A percentile compares a stretch with the other conserved stretches of the same genome.
Evolutionary conservation across 331 rosid species (phyloP).

Genomic region (Acacia pycnantha): DNA sequence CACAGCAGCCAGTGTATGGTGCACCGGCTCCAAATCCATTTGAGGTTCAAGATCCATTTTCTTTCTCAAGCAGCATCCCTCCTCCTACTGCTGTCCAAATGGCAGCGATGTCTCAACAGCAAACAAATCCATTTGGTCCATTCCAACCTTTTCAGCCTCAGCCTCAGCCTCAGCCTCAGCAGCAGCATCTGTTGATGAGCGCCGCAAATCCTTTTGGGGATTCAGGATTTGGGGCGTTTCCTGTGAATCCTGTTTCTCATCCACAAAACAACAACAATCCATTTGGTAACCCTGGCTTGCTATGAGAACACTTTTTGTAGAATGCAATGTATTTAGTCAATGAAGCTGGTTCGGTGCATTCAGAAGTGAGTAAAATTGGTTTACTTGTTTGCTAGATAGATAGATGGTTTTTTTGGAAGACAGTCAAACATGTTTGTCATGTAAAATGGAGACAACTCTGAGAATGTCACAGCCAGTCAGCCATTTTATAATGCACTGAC

Average conservation of each 20-base stretch:
- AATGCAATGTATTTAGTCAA: slow-evolving; percentile 37
- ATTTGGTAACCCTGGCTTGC: slow-evolving; percentile 86
- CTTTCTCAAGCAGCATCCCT: slow-evolving; percentile 61
- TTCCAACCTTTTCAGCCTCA: slow-evolving; percentile 62
- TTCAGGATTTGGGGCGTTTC: slow-evolving; percentile 70
- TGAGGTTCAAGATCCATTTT: slow-evolving; percentile 89
- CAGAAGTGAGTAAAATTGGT: slow-evolving; percentile 41
- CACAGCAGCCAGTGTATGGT: slow-evolving; percentile 91
- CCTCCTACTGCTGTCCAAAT: slow-evolving; percentile 77
- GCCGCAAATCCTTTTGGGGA: slow-evolving; percentile 90
- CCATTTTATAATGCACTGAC: slow-evolving; percentile 32
- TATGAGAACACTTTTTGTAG: slow-evolving; percentile 41
- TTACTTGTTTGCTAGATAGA: slow-evolving; percentile 45
- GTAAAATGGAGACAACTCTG: slow-evolving; percentile 41
- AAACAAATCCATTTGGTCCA: slow-evolving; percentile 87
- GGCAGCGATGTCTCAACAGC: slow-evolving; percentile 69
- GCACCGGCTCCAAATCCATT: slow-evolving; percentile 94
- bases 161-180: slow-evolving; percentile 48
- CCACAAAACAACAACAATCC: slow-evolving; percentile 85
- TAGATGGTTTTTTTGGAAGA: slow-evolving; percentile 38
- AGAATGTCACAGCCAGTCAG: slow-evolving; percentile 27
- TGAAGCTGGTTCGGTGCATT: slow-evolving; percentile 51
- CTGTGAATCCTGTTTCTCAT: slow-evolving; percentile 50
- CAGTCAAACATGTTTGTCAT: slow-evolving; percentile 30
- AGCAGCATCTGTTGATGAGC: slow-evolving; percentile 55